Evolutionary conservation across 2,329 filamentous ascomycete species (phyloP), one percentile per base, ranked within the genome.

Genomic region (Triangularia setosa): DNA sequence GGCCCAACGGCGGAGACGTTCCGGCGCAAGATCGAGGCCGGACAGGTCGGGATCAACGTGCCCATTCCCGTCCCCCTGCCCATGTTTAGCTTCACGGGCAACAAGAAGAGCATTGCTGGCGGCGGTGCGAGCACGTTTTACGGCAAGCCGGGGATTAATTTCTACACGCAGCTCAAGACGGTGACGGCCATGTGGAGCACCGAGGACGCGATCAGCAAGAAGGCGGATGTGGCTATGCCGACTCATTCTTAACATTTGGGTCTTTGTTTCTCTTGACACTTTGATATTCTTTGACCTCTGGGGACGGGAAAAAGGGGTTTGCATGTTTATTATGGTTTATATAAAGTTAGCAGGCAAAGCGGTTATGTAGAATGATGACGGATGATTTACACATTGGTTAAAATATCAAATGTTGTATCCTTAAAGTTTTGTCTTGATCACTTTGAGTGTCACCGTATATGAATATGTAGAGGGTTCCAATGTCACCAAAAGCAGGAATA

Each of bases 161-260:
- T 99, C 76, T 98, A 96, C 79, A 99, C 95, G 2, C 95, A 98
- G 80, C 86, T 91, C 75, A 98, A 99, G 90, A 99, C 95, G 2
- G 95, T 99, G 58, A 99, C 95, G 61, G 90, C 92, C 70, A 80
- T 96, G 75, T 99, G 95, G 95, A 87, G 87, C 73, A 87, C 85
- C 66, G 88, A 93, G 73, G 93, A 97, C 79, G 93, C 92, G 0
- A 85, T 95, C 58, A 89, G 87, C 62, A 90, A 88, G 70, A 94
- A 93, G 84, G 93, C 93, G 16, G 87, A 89, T 72, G 92, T 96
- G 11, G 85, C 91, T 67, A 98, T 98, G 94, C 94, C 94, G 21
- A 85, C 81, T 24, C 78, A 80, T 40, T 76, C 71, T 53, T 80
- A 70, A 58, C 24, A 4, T 2, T 16, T 24, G 21, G 48, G 4